Conservation (phyloP, 139 green algal species). For the Haematococcus sp. region DNA sequence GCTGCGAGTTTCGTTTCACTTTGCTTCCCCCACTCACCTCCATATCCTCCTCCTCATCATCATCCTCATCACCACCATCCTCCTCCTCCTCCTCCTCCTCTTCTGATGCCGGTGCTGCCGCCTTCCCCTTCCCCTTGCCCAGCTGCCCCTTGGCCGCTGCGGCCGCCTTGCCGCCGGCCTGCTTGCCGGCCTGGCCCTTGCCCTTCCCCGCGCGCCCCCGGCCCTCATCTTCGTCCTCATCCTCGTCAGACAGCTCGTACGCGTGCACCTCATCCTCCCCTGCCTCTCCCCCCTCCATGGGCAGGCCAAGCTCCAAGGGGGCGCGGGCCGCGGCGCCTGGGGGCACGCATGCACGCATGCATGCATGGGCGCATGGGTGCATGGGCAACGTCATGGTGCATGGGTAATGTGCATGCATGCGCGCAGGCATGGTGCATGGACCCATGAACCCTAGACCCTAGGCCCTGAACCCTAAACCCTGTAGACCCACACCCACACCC, state of each 20-base stretch:
- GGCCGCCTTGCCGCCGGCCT: background rate
- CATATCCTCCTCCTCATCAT: slow-evolving; percentile 1
- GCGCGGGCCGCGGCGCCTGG: background rate
- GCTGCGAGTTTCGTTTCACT: background rate
- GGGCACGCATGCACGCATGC: background rate
- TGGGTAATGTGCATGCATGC: no score
- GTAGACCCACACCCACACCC: background rate
- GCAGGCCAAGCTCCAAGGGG: no score
- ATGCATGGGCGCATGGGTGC: background rate
- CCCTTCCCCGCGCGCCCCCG: background rate
- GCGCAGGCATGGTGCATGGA: no score
- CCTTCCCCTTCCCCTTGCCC: background rate
- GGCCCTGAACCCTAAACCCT: background rate
- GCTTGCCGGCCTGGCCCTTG: background rate
- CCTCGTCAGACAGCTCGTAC: slow-evolving; percentile 51
- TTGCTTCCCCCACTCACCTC: background rate
- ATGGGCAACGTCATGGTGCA: background rate
- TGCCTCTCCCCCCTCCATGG: background rate
- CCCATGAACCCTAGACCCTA: no score
- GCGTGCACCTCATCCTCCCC: slow-evolving; percentile 28
- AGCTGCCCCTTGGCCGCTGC: slow-evolving; percentile 32
- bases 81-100: slow-evolving; percentile 3
- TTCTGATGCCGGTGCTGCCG: background rate
- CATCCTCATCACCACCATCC: slow-evolving; percentile 6
- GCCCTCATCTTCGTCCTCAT: slow-evolving; percentile 25